Conservation (phyloP, 1,139 yeast species). For the Blastobotrys petasosporus region DNA sequence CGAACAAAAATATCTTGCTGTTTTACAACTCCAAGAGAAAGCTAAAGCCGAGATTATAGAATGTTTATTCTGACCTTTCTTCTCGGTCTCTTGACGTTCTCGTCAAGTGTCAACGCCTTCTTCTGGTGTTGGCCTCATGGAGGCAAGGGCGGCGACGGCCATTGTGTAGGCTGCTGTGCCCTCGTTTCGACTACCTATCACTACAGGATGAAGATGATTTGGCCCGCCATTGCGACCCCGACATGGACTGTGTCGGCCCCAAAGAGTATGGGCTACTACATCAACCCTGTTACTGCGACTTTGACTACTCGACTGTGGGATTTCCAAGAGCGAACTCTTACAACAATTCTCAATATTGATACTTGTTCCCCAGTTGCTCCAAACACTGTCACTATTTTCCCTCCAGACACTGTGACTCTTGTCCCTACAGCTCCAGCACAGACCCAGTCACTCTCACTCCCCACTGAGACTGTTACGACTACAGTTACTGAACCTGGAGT, state of each 20-base stretch:
- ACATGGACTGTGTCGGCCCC: constrained; percentile 30
- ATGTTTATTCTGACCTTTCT: constrained; percentile 16
- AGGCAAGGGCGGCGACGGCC: constrained; percentile 19
- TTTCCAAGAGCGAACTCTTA: constrained; percentile 14
- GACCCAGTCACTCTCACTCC: constrained; percentile 18
- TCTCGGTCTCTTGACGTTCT: constrained; percentile 18
- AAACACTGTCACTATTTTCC: constrained; percentile 11
- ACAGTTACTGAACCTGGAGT: constrained; percentile 13
- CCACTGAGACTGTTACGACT: constrained; percentile 13
- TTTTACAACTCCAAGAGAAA: not conserved
- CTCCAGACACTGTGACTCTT: constrained; percentile 7
- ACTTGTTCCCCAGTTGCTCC: constrained; percentile 16
- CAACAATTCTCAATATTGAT: constrained; percentile 18
- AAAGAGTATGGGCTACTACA: constrained; percentile 19
- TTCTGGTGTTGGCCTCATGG: constrained; percentile 24
- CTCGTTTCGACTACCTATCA: constrained; percentile 20
- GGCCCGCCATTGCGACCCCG: constrained; percentile 17
- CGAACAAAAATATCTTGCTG: no score
- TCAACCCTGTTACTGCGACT: constrained; percentile 27
- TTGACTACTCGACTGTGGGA: constrained; percentile 25
- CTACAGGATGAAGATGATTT: constrained; percentile 20
- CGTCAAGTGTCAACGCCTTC: constrained; percentile 15
- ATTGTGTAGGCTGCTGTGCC: constrained; percentile 27
- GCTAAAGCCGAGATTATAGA: not conserved
- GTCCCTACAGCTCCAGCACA: constrained; percentile 13